Conservation (phyloP, 306 rosid species). For the Begonia loranthoides region DNA sequence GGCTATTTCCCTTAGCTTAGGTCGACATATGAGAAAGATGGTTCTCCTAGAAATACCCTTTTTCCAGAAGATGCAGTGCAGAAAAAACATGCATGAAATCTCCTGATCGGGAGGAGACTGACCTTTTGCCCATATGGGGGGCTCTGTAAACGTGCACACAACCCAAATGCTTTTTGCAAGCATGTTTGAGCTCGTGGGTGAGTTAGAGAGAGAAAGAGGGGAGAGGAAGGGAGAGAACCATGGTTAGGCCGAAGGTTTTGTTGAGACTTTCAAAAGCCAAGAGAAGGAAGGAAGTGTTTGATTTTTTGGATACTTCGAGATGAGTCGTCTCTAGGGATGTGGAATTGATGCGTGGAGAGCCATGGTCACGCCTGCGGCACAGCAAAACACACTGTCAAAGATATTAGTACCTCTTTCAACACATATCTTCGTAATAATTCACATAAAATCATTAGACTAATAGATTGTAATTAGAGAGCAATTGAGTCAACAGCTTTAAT, state of each 20-base stretch:
- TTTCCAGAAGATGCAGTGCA: constrained; percentile 21
- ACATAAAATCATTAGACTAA: too few relatives aligned
- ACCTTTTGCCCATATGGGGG: constrained; percentile 50
- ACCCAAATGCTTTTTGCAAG: constrained; percentile 17
- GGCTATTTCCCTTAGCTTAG: not conserved
- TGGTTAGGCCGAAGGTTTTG: constrained; percentile 79
- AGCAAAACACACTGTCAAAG: constrained; percentile 99
- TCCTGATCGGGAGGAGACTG: too few relatives aligned
- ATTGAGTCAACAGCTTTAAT: too few relatives aligned
- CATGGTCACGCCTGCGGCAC: constrained; percentile 99
- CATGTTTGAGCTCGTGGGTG: constrained; percentile 27
- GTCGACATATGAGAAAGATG: not conserved
- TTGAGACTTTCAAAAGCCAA: too few relatives aligned
- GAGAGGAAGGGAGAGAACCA: constrained; percentile 76
- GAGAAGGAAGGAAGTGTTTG: not conserved
- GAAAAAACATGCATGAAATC: constrained; percentile 44
- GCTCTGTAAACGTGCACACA: constrained; percentile 29
- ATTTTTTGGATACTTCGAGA: constrained; percentile 28
- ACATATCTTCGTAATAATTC: not conserved
- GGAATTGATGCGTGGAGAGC: constrained; percentile 73
- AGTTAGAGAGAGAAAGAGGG: constrained; percentile 33
- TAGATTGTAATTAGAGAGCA: too few relatives aligned
- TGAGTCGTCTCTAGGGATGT: constrained; percentile 51
- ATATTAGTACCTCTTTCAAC: constrained; percentile 39
- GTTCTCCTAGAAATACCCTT: constrained; percentile 8